phyloP scores from a whole-genome alignment of 805 yeast species.

The Danielozyma ontarioensis region DNA sequence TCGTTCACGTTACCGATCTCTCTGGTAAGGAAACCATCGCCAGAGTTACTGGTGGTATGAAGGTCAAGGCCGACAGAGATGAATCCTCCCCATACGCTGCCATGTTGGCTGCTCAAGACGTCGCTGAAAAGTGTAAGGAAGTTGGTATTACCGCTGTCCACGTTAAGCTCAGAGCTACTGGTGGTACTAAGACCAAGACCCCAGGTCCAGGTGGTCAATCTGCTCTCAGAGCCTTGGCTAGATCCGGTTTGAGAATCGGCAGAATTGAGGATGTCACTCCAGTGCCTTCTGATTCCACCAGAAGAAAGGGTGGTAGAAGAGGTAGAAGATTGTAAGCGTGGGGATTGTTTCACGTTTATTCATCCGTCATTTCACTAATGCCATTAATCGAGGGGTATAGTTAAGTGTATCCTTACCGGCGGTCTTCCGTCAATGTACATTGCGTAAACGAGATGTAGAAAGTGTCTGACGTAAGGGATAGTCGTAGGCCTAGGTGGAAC shows the following conservation, averaged over 20 bases:
- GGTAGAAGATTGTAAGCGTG: slow-evolving; percentile 89
- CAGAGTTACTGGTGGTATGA: slow-evolving; percentile 99
- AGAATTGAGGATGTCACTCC: slow-evolving; percentile 99
- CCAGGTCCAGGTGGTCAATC: slow-evolving; percentile 99
- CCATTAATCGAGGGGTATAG: too few relatives aligned
- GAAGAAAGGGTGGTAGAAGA: slow-evolving; percentile 99
- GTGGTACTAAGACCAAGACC: slow-evolving; percentile 99
- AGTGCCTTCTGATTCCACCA: slow-evolving; percentile 99
- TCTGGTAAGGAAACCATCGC: slow-evolving; percentile 99
- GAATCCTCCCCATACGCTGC: slow-evolving; percentile 99
- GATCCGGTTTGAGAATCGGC: slow-evolving; percentile 99
- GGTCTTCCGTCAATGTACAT: too few relatives aligned
- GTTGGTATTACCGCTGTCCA: slow-evolving; percentile 99
- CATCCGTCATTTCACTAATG: too few relatives aligned
- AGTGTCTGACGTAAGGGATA: too few relatives aligned
- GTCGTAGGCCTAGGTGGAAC: too few relatives aligned
- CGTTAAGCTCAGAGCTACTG: slow-evolving; percentile 99
- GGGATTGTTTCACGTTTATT: too few relatives aligned
- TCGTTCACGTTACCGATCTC: slow-evolving; percentile 98
- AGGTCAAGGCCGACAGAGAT: slow-evolving; percentile 99
- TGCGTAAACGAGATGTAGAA: too few relatives aligned
- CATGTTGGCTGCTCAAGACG: slow-evolving; percentile 99
- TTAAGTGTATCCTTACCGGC: too few relatives aligned
- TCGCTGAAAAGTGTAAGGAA: slow-evolving; percentile 97
- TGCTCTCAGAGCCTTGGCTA: slow-evolving; percentile 97